Evolutionary conservation across 1,284 basidiomycete species (phyloP), one percentile per base, ranked within the genome.

Genomic region (Porodaedalea pini): DNA sequence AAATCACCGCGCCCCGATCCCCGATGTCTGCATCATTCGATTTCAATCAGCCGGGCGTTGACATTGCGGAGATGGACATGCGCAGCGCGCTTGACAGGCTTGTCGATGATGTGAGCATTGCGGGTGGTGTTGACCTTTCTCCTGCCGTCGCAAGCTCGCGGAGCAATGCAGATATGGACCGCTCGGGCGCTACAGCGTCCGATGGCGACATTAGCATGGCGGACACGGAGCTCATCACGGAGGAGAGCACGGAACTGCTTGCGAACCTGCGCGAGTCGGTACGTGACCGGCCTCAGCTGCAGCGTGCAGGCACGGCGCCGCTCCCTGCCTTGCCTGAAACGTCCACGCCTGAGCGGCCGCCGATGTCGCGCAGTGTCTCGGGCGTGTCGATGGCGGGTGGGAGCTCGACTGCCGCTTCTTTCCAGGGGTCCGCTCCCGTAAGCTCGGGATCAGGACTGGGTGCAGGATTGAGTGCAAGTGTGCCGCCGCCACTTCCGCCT

Each of bases 61-160:
- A 65, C 27, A 60, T 66, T 27, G 68, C 71, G 13, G 79, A 85
- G 63, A 78, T 89, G 75, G 86, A 89, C 55, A 86, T 88, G 79
- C 77, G 79, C 63, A 89, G 86, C 63, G 89, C 88, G 3, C 75
- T 92, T 51, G 90, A 92, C 66, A 74, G 85, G 57, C 75, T 92
- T 36, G 87, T 89, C 80, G 85, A 88, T 59, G 82, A 89, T 61
- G 87, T 90, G 13, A 59, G 53, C 37, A 43, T 54, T 19, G 63
- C 59, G 54, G 39, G 63, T 31, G 63, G 64, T n/a, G 51, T 45
- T 13, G 62, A 62, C 17, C 41, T 23, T 23, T 11, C 37, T 39
- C 43, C 48, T 37, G 49, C 53, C 44, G 49, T 40, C 11, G 37
- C 17, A 4, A 49, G 45, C 57, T 36, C 27, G 45, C 31, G 44